Base-by-base conservation (phyloP, 2,329 filamentous ascomycete genomes). In the Venturia effusa region DNA sequence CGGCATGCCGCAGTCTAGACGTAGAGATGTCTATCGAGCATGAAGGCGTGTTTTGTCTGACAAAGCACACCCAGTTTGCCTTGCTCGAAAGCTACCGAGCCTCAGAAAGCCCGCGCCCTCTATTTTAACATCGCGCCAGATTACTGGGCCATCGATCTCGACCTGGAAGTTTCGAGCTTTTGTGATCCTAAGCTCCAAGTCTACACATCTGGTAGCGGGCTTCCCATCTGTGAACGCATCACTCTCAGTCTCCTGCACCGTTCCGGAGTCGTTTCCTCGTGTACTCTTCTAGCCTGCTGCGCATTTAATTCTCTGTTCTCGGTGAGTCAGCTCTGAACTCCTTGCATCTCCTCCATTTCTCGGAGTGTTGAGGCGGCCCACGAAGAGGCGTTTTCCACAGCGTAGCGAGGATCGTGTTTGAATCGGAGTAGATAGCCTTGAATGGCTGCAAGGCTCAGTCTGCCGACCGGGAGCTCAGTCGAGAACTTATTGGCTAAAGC, bases 401-500 rank as follows among this genome's bases (percentile, higher is more conserved):
- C 64, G 6, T 48, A 39, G 27, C 48, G 30, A 10, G 64, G 64
- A 45, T 63, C 61, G 27, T 59, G 39, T 32, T 63, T 65, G 41
- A 59, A 55, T 10, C 43, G 30, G 1, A 65, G 55, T 13, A 65
- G 37, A 34, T 40, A 65, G 32, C 64, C 64, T 61, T 65, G 65
- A 15, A 75, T 67, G 40, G 74, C 69, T 3, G 73, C 71, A 15
- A 72, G 71, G 3, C 70, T 71, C 63, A 74, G 70, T 2, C 64
- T 69, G n/a, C 70, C 66, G 0, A 64, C 64, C 0, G 73, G 73
- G 19, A 75, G 43, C 37, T 68, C 69, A 8, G 68, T 63, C 2
- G 70, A 68, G 54, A 75, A 75, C 3, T 67, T 63, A 1, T 39
- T 39, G 0, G 72, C 71, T 55, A 68, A 68, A 10, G 67, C 54